Conservation (phyloP, 331 rosid genomes). For the Rosa hybrid region DNA sequence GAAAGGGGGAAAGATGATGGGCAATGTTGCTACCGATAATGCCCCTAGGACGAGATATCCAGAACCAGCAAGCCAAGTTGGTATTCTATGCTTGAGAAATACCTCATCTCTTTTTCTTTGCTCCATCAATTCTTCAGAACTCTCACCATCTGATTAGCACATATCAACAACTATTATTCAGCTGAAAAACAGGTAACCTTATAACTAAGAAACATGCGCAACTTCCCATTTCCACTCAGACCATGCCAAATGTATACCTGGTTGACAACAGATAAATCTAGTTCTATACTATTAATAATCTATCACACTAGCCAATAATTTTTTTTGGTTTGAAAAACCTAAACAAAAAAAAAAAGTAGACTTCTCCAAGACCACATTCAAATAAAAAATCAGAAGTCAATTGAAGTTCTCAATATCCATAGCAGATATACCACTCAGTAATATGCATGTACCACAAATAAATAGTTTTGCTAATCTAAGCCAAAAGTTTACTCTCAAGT, state of each 20-base stretch:
- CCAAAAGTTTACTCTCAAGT: neutral
- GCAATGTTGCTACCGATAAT: conserved; percentile 62
- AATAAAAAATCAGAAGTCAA: no score
- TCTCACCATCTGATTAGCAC: conserved; percentile 43
- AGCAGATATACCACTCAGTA: neutral
- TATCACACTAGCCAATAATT: neutral
- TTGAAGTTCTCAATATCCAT: neutral
- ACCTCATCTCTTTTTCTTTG: conserved; percentile 52
- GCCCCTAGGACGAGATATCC: conserved; percentile 74
- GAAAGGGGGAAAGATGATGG: conserved; percentile 74
- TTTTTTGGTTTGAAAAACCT: neutral
- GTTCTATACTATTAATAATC: neutral
- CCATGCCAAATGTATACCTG: neutral
- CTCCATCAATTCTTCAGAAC: conserved; percentile 45
- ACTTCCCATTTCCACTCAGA: neutral
- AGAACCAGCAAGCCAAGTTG: conserved; percentile 72
- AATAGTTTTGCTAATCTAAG: neutral
- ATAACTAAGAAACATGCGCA: neutral
- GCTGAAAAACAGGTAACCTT: neutral
- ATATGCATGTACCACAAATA: no score
- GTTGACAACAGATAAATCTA: neutral
- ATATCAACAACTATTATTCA: conserved; percentile 7
- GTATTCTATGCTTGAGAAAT: conserved; percentile 75
- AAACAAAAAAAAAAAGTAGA: neutral
- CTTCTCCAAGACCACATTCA: no score